These are phyloP conservation scores for Globisporangium cystogenes DNA, from an alignment of 352 stramenopile species.

Conservation along the genomic window DNA sequence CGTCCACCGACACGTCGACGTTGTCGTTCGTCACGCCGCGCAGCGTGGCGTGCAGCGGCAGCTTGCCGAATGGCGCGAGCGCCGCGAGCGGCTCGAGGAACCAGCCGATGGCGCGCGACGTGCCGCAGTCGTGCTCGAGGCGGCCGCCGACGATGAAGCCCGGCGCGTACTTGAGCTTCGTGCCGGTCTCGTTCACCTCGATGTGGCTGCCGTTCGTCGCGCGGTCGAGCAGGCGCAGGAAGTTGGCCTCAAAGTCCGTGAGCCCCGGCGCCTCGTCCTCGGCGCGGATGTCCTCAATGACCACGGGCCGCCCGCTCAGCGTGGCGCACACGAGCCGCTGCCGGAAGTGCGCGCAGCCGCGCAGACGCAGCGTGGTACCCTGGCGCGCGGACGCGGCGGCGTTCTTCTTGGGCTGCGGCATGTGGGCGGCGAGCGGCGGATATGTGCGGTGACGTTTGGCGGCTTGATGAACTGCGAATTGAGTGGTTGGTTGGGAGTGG, in stretches of 20 bases:
- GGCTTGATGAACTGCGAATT: not conserved
- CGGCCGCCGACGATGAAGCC: conserved; percentile 95
- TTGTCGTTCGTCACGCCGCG: conserved; percentile 95
- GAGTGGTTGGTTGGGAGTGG: too few relatives aligned
- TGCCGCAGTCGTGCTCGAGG: conserved; percentile 94
- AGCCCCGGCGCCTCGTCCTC: conserved; percentile 95
- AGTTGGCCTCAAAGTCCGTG: conserved; percentile 95
- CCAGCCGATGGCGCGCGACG: conserved; percentile 92
- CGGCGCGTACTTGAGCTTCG: conserved; percentile 94
- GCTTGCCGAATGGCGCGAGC: conserved; percentile 97
- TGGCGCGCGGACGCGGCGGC: conserved; percentile 30
- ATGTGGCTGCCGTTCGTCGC: conserved; percentile 97
- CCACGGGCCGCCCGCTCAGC: conserved; percentile 89
- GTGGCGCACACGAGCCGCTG: conserved; percentile 92
- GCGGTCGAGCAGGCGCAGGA: conserved; percentile 94
- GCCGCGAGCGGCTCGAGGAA: conserved; percentile 98
- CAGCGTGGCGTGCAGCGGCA: conserved; percentile 92
- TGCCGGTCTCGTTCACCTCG: conserved; percentile 99
- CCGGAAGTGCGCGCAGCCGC: conserved; percentile 91
- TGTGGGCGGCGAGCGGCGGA: not conserved
- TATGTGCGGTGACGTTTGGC: not conserved
- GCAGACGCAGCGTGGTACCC: conserved; percentile 43
- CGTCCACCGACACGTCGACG: conserved; percentile 90
- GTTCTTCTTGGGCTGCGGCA: conserved; percentile 14
- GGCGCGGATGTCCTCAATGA: conserved; percentile 94